Percentiles rank a stretch among this genome's conserved stretches.
These are phyloP conservation scores for Hymenochaete sp. DNA, from an alignment of 1,284 basidiomycete species.

Conservation along the genomic window DNA sequence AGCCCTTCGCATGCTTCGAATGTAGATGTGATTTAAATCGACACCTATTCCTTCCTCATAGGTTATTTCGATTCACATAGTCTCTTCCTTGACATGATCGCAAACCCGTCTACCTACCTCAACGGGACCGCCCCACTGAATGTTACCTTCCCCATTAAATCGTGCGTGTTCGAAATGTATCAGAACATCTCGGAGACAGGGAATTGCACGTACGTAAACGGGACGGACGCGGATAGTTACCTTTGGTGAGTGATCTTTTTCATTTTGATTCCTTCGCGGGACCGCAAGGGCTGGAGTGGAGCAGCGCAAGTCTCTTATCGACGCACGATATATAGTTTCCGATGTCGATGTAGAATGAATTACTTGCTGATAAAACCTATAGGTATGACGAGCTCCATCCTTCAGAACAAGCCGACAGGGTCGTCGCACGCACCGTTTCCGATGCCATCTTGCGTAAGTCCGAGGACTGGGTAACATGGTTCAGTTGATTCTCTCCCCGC, in stretches of 20 bases:
- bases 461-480: slow-evolving; percentile 26
- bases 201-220: slow-evolving; percentile 24
- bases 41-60: slow-evolving; percentile 6
- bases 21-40: not conserved
- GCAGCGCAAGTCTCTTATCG: too few species aligned
- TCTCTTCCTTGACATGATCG: slow-evolving; percentile 29
- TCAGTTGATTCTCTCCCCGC: too few species aligned
- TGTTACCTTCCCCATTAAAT: slow-evolving; percentile 25
- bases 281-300: too few species aligned
- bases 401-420: slow-evolving; percentile 28
- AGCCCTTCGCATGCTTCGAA: slow-evolving; percentile 19
- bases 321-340: too few species aligned
- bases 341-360: too few species aligned
- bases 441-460: slow-evolving; percentile 22
- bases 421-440: slow-evolving; percentile 26
- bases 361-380: not conserved
- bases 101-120: slow-evolving; percentile 27
- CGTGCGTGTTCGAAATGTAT: slow-evolving; percentile 25
- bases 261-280: not conserved
- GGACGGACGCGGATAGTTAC: slow-evolving; percentile 26
- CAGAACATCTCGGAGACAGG: slow-evolving; percentile 18
- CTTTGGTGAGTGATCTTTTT: slow-evolving; percentile 22
- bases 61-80: slow-evolving; percentile 30
- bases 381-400: slow-evolving; percentile 25
- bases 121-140: slow-evolving; percentile 30